These are phyloP conservation scores for Mesotaenium endlicherianum DNA, from an alignment of 139 green algal species.

Conservation along the genomic window DNA sequence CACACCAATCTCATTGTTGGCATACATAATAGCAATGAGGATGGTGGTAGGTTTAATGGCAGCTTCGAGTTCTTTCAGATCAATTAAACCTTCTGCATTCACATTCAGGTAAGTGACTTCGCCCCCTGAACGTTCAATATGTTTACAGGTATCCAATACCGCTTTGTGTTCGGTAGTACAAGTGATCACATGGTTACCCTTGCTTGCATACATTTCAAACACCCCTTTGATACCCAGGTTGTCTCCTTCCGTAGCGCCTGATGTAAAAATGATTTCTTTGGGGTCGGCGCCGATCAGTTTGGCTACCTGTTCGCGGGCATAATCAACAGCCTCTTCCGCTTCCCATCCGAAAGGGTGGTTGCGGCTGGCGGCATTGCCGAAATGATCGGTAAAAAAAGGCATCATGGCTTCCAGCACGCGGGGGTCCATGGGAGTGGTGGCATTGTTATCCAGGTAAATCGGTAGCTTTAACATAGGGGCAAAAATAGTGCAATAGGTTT, in stretches of 20 bases:
- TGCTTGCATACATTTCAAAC: slow-evolving; percentile 90
- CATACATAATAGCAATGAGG: slow-evolving; percentile 87
- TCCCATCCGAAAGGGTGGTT: slow-evolving; percentile 97
- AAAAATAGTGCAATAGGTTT: too few species aligned
- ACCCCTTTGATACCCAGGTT: slow-evolving; percentile 96
- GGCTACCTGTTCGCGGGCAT: slow-evolving; percentile 79
- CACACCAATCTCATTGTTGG: slow-evolving; percentile 97
- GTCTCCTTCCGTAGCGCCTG: slow-evolving; percentile 93
- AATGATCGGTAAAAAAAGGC: slow-evolving; percentile 87
- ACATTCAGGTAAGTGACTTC: slow-evolving; percentile 92
- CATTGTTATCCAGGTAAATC: slow-evolving; percentile 94
- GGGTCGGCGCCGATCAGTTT: slow-evolving; percentile 81
- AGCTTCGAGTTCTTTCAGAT: slow-evolving; percentile 71
- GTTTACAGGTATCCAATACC: slow-evolving; percentile 90
- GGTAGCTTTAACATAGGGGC: too few species aligned
- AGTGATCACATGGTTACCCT: slow-evolving; percentile 94
- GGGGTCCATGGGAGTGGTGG: slow-evolving; percentile 91
- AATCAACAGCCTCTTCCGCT: slow-evolving; percentile 87
- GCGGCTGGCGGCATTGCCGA: slow-evolving; percentile 93
- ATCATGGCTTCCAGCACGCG: slow-evolving; percentile 93
- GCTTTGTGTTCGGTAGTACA: slow-evolving; percentile 96
- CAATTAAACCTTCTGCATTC: slow-evolving; percentile 75
- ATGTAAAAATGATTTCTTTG: slow-evolving; percentile 98
- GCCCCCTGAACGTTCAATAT: slow-evolving; percentile 73
- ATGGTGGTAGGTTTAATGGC: slow-evolving; percentile 83